These are phyloP conservation scores for Pseudisothecium myosuroides DNA, from an alignment of 225 moss, liverwort and hornwort species.

Conservation along the genomic window DNA sequence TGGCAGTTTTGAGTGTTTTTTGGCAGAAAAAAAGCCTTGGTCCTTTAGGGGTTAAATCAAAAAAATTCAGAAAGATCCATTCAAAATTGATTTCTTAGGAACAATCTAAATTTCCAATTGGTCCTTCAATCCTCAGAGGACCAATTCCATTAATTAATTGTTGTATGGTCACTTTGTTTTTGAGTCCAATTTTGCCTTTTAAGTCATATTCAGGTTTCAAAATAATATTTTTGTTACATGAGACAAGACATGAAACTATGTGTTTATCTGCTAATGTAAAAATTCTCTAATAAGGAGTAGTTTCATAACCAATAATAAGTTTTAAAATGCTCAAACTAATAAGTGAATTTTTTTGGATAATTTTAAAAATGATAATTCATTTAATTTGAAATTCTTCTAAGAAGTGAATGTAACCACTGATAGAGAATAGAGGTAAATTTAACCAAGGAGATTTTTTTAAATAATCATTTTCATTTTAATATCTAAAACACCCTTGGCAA, in stretches of 20 bases:
- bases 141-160: fast-evolving
- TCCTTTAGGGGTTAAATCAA: too few species aligned
- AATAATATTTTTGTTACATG: background rate
- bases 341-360: background rate
- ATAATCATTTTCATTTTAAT: background rate
- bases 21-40: too few species aligned
- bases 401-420: background rate
- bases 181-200: background rate
- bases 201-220: background rate
- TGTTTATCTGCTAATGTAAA: background rate
- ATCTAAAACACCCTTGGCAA: background rate
- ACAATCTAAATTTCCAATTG: background rate
- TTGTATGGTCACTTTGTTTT: background rate
- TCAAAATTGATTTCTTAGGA: background rate
- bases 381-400: background rate
- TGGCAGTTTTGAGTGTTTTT: too few species aligned
- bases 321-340: background rate
- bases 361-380: background rate
- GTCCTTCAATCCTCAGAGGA: fast-evolving
- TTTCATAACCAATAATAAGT: background rate
- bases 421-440: too few species aligned
- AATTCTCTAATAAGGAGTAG: background rate
- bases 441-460: too few species aligned
- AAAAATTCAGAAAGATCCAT: background rate
- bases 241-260: background rate